A percentile compares a stretch with the other conserved stretches of the same genome.
phyloP scores from a whole-genome alignment of 106 monocot species.

The Ottelia alismoides region DNA sequence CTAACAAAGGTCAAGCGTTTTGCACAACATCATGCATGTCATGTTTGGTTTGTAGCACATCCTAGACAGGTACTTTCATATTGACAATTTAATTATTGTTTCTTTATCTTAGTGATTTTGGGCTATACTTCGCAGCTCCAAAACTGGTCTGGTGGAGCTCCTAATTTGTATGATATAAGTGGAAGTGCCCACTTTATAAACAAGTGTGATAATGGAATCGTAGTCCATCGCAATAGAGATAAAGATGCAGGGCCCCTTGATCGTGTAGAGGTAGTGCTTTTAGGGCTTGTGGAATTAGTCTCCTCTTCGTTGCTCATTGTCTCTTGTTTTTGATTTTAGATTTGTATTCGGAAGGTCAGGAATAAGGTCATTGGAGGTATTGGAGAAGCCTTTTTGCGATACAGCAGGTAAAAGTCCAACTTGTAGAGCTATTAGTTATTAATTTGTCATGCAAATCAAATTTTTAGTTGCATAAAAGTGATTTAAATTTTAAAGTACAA shows the following conservation, averaged over 20 bases:
- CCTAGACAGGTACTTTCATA: constrained; percentile 87
- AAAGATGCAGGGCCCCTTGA: constrained; percentile 46
- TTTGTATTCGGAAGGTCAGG: constrained; percentile 77
- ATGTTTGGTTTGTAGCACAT: constrained; percentile 99
- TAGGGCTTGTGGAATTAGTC: background rate
- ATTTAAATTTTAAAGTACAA: no score
- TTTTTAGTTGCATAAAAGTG: no score
- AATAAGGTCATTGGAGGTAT: constrained; percentile 75
- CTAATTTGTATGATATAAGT: constrained; percentile 94
- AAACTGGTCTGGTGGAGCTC: constrained; percentile 68
- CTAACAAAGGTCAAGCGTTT: constrained; percentile 83
- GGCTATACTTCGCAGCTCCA: constrained; percentile 55
- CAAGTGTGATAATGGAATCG: constrained; percentile 96
- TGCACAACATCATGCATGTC: constrained; percentile 83
- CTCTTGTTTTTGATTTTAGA: constrained; percentile 16
- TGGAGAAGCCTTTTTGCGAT: constrained; percentile 69
- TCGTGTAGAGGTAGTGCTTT: constrained; percentile 45
- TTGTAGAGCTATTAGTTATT: no score
- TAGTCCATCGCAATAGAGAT: constrained; percentile 77
- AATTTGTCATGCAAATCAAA: no score
- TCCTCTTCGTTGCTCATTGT: background rate
- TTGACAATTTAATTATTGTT: no score
- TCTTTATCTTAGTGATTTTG: no score
- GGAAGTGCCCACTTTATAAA: constrained; percentile 98
- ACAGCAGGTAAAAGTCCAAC: constrained; percentile 79